Conservation (phyloP, 495 filamentous ascomycete species). For the Talaromyces stipitatus region DNA sequence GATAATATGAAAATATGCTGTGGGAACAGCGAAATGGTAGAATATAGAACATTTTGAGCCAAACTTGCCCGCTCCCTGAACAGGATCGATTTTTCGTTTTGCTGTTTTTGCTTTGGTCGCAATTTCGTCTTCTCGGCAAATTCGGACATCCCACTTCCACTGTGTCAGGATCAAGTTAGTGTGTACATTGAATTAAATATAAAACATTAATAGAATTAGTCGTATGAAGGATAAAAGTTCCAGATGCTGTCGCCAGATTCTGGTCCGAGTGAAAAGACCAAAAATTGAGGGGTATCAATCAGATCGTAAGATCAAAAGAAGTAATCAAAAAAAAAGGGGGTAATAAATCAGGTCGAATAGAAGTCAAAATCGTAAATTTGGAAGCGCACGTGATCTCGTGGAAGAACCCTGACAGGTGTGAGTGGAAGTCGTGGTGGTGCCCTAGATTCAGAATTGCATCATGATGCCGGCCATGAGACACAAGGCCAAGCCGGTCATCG, state of each 20-base stretch:
- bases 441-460: slow-evolving; percentile 15
- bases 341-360: not conserved
- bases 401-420: slow-evolving; percentile 3
- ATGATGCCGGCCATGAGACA: slow-evolving; percentile 22
- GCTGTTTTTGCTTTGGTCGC: not conserved
- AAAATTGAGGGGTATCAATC: slow-evolving; percentile 7
- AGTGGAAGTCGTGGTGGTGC: not conserved
- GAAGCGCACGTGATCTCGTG: slow-evolving; percentile 7
- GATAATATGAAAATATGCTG: not conserved
- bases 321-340: not conserved
- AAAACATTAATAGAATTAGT: slow-evolving; percentile 4
- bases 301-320: slow-evolving; percentile 8
- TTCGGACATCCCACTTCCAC: not conserved
- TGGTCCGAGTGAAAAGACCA: not conserved
- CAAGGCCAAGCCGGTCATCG: slow-evolving; percentile 20
- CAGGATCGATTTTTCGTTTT: not conserved
- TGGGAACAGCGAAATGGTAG: not conserved
- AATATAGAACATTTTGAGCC: not conserved
- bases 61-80: not conserved
- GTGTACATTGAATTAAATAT: slow-evolving; percentile 4
- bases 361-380: not conserved
- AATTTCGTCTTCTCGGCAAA: not conserved
- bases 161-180: not conserved
- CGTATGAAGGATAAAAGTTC: not conserved
- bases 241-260: slow-evolving; percentile 5